Conservation (phyloP, 768 basidiomycete species). For the Pisolithus sp. region DNA sequence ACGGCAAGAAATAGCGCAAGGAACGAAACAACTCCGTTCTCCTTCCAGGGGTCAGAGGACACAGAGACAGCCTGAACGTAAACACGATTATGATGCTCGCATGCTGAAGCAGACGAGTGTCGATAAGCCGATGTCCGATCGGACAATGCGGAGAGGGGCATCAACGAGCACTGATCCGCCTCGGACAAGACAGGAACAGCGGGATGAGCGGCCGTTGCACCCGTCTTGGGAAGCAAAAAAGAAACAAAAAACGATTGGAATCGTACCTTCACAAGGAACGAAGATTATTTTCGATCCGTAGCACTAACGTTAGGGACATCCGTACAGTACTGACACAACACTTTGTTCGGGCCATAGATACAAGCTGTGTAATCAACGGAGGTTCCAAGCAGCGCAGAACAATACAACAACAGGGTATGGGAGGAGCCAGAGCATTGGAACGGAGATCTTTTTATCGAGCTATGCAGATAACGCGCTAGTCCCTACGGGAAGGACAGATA, state of each 20-base stretch:
- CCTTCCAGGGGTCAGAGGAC: constrained; percentile 5
- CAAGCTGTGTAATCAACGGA: background rate
- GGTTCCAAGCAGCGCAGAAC: background rate
- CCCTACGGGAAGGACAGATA: constrained; percentile 28
- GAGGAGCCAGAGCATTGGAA: background rate
- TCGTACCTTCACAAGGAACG: constrained; percentile 68
- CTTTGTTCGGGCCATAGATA: background rate
- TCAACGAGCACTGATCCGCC: background rate
- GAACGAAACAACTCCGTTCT: constrained; percentile 8
- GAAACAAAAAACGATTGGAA: constrained; percentile 59
- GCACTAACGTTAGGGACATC: background rate
- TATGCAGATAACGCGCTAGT: constrained; percentile 3
- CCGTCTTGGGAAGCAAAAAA: constrained; percentile 97
- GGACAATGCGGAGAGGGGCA: background rate
- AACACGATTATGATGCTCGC: background rate
- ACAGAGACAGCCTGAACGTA: background rate
- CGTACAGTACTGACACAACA: background rate
- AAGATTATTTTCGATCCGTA: constrained; percentile 62
- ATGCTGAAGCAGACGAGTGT: background rate
- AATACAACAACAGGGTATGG: background rate
- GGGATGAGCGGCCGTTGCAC: constrained; percentile 48
- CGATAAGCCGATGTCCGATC: background rate
- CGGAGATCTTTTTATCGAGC: background rate
- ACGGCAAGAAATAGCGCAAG: constrained; percentile 25
- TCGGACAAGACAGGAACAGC: constrained; percentile 2